phyloP scores from a whole-genome alignment of 306 rosid genomes.

The Sphenostylis stenocarpa region DNA sequence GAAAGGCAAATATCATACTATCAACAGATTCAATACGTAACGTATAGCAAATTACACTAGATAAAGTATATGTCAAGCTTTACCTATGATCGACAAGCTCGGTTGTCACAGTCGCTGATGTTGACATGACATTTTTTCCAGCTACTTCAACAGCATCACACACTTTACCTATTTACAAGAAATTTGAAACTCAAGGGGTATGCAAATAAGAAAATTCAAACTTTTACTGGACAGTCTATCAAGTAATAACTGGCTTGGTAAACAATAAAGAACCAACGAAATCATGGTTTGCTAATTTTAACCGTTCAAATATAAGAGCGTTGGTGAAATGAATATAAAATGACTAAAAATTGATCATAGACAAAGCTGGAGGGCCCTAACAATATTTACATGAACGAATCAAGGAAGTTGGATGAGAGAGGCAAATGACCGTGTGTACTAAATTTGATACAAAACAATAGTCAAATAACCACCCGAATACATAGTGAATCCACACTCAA shows the following conservation, averaged over 20 bases:
- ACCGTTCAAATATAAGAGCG: not conserved
- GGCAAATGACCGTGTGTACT: not conserved
- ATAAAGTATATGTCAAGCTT: slow-evolving; percentile 28
- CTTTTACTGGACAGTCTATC: not conserved
- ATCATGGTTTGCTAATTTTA: slow-evolving; percentile 2
- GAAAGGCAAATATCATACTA: not conserved
- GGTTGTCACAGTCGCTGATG: slow-evolving; percentile 83
- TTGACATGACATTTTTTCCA: slow-evolving; percentile 89
- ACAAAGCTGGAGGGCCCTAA: slow-evolving; percentile 4
- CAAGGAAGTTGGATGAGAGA: slow-evolving; percentile 5
- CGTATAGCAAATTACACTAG: not conserved
- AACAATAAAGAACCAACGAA: slow-evolving; percentile 14
- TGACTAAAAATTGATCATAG: not conserved
- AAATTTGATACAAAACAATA: not conserved
- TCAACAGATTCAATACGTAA: slow-evolving; percentile 6
- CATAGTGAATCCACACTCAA: too few relatives aligned
- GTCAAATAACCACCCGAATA: not conserved
- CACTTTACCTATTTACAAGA: slow-evolving; percentile 64
- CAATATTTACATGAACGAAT: not conserved
- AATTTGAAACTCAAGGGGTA: slow-evolving; percentile 16
- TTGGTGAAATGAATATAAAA: not conserved
- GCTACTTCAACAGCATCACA: slow-evolving; percentile 93
- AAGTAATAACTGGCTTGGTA: slow-evolving; percentile 3
- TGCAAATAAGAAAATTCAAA: slow-evolving; percentile 16
- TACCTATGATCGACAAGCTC: slow-evolving; percentile 85